Percentiles rank a stretch among this genome's conserved stretches.
These are phyloP conservation scores for Penicilliopsis zonata DNA, from an alignment of 495 filamentous ascomycete genomes.

Conservation along the genomic window DNA sequence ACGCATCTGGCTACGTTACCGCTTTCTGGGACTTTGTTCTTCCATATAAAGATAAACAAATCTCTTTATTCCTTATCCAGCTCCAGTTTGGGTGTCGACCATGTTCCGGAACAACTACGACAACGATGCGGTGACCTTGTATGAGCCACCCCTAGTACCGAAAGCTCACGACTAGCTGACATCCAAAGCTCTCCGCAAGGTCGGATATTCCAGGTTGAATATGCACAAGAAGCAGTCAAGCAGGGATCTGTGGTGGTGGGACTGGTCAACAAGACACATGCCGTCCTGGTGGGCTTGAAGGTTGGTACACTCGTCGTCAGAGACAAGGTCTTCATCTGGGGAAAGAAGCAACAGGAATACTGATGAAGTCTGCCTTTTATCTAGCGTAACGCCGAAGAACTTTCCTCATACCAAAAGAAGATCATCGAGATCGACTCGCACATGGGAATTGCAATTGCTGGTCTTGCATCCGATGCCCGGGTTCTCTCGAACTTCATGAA, in stretches of 20 bases:
- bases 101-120: slow-evolving; percentile 99
- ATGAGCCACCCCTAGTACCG: slow-evolving; percentile 19
- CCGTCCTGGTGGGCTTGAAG: slow-evolving; percentile 92
- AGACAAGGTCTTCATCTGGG: slow-evolving; percentile 1
- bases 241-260: slow-evolving; percentile 97
- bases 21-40: slow-evolving; percentile 10
- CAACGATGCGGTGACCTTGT: slow-evolving; percentile 99
- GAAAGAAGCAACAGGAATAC: not conserved
- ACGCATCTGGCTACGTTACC: slow-evolving; percentile 6
- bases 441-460: slow-evolving; percentile 89
- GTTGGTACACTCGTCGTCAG: slow-evolving; percentile 37
- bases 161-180: slow-evolving; percentile 8
- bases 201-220: slow-evolving; percentile 98
- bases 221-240: slow-evolving; percentile 97
- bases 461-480: slow-evolving; percentile 93
- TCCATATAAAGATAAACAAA: not conserved
- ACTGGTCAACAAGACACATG: slow-evolving; percentile 93
- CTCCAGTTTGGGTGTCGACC: slow-evolving; percentile 14
- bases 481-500: slow-evolving; percentile 99
- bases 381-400: slow-evolving; percentile 96
- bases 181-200: slow-evolving; percentile 83
- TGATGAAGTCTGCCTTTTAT: slow-evolving; percentile 2
- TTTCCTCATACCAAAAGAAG: slow-evolving; percentile 99
- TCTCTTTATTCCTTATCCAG: not conserved
- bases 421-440: slow-evolving; percentile 94